Conservation (phyloP, 2,329 filamentous ascomycete genomes). For the Ceratocystis smalleyi region DNA sequence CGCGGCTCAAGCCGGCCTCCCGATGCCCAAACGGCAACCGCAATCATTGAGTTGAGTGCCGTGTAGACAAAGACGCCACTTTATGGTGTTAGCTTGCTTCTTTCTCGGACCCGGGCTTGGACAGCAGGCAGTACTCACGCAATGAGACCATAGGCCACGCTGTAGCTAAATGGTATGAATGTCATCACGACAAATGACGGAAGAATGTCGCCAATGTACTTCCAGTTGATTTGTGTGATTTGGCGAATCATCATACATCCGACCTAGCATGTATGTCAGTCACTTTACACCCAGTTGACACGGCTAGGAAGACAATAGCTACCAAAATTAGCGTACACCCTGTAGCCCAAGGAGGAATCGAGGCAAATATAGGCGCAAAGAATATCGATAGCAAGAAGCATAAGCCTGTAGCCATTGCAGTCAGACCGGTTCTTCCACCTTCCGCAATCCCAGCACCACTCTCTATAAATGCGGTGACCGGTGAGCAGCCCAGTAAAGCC, state of each 20-base stretch:
- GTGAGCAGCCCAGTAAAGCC: constrained; percentile 59
- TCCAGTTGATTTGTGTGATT: constrained; percentile 61
- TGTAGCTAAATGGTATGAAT: constrained; percentile 66
- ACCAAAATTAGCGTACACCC: constrained; percentile 57
- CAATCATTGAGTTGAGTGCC: constrained; percentile 34
- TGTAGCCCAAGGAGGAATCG: constrained; percentile 77
- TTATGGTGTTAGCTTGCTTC: not conserved
- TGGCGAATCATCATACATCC: constrained; percentile 66
- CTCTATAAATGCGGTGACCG: constrained; percentile 76
- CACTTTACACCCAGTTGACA: not conserved
- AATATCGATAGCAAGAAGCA: constrained; percentile 81
- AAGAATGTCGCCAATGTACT: constrained; percentile 58
- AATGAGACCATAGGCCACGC: constrained; percentile 62
- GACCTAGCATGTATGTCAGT: constrained; percentile 32
- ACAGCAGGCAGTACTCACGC: constrained; percentile 32
- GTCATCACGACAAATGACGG: constrained; percentile 62
- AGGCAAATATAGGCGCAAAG: constrained; percentile 81
- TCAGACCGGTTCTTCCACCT: constrained; percentile 73
- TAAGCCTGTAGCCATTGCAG: constrained; percentile 59
- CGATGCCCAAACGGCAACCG: constrained; percentile 30
- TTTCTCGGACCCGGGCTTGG: not conserved
- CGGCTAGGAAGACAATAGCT: constrained; percentile 19
- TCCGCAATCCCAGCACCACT: constrained; percentile 83
- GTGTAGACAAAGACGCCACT: constrained; percentile 41
- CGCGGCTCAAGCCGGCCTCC: constrained; percentile 31